These are phyloP conservation scores for Citrullus amarus DNA, from an alignment of 306 rosid genomes.

Conservation along the genomic window DNA sequence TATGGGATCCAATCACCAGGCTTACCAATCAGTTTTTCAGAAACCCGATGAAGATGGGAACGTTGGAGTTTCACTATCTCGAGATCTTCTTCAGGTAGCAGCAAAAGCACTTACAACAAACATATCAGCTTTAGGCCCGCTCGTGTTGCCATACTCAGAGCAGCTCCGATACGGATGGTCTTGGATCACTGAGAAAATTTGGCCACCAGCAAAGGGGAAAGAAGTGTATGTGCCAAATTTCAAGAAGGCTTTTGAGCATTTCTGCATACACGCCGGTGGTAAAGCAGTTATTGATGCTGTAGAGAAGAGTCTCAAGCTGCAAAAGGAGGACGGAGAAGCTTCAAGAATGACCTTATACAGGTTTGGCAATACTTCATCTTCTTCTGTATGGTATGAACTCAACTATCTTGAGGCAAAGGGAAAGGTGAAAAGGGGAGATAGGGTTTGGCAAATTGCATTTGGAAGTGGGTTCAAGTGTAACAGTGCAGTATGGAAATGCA, in stretches of 20 bases:
- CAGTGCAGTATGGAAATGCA: constrained; percentile 61
- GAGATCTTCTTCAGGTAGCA: constrained; percentile 37
- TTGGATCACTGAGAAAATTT: constrained; percentile 23
- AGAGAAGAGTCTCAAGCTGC: constrained; percentile 35
- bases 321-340: constrained; percentile 52
- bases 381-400: constrained; percentile 58
- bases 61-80: constrained; percentile 44
- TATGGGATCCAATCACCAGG: constrained; percentile 38
- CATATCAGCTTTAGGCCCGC: constrained; percentile 32
- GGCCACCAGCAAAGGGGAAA: constrained; percentile 12
- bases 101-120: constrained; percentile 45
- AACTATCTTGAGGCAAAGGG: constrained; percentile 58
- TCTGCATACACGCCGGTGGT: constrained; percentile 79
- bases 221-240: constrained; percentile 40
- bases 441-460: constrained; percentile 59
- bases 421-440: constrained; percentile 42
- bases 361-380: constrained; percentile 65
- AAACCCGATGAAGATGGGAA: constrained; percentile 30
- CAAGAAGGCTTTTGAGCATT: constrained; percentile 49
- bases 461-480: constrained; percentile 71
- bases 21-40: constrained; percentile 44
- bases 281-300: constrained; percentile 49
- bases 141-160: constrained; percentile 57
- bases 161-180: constrained; percentile 29
- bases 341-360: constrained; percentile 69